Evolutionary conservation across 169 alveolate species (phyloP).

Genomic region (Cryptosporidium baileyi): DNA sequence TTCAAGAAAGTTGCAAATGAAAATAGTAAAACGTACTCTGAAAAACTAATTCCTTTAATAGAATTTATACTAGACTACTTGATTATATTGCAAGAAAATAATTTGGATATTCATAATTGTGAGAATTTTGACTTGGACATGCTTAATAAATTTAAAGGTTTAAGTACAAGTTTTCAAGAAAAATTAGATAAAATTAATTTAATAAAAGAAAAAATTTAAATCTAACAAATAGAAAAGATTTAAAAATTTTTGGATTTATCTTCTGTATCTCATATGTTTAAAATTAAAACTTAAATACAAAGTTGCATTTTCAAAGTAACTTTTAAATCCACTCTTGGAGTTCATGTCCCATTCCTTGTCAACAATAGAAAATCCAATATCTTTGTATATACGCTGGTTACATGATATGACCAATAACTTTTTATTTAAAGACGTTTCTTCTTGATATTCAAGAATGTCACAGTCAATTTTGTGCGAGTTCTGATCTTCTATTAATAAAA

Average conservation of each 20-base stretch:
- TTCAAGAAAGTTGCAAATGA: background rate
- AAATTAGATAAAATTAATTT: background rate
- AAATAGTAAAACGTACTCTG: background rate
- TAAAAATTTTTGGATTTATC: background rate
- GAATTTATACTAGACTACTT: constrained; percentile 27
- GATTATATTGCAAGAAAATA: constrained; percentile 2
- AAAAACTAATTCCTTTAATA: background rate
- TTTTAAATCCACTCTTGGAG: constrained; percentile 37
- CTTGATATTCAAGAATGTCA: background rate
- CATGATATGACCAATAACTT: constrained; percentile 42
- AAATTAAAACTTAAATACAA: constrained; percentile 48
- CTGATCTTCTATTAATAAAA: background rate
- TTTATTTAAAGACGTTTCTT: background rate
- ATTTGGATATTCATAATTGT: background rate
- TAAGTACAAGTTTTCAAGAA: background rate
- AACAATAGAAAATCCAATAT: constrained; percentile 46
- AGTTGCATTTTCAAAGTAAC: constrained; percentile 42
- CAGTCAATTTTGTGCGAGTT: background rate
- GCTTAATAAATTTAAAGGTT: background rate
- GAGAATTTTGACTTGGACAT: background rate
- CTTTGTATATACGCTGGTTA: constrained; percentile 27
- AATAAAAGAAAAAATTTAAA: background rate
- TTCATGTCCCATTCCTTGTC: constrained; percentile 68
- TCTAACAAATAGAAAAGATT: background rate
- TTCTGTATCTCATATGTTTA: constrained; percentile 34